A percentile compares a stretch with the other conserved stretches of the same genome.
Evolutionary conservation across 176 grass and related monocot species (phyloP).

Genomic region (Canna indica): DNA sequence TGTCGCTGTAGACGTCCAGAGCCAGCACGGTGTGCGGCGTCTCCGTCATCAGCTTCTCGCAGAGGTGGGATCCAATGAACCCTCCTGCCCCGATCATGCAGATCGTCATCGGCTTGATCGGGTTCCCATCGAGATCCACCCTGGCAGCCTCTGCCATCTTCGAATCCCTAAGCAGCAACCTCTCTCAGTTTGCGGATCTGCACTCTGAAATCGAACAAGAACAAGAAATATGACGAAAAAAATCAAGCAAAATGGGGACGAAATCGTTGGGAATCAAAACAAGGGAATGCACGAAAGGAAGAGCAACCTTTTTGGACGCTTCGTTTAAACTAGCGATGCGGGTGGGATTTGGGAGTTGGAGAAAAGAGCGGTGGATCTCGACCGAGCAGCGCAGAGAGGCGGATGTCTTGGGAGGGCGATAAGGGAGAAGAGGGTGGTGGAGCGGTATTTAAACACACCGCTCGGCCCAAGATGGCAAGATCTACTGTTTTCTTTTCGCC

Average conservation of each 20-base stretch:
- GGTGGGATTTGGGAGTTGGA: background rate
- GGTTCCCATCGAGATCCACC: slow-evolving; percentile 80
- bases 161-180: background rate
- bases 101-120: slow-evolving; percentile 57
- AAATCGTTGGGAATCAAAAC: background rate
- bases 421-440: background rate
- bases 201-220: background rate
- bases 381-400: background rate
- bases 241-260: background rate
- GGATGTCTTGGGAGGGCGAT: background rate
- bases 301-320: background rate
- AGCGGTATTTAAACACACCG: background rate
- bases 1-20: slow-evolving; percentile 96
- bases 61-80: slow-evolving; percentile 96
- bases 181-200: background rate
- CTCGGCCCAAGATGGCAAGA: background rate
- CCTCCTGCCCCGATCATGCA: slow-evolving; percentile 92
- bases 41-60: slow-evolving; percentile 96
- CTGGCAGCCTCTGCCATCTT: slow-evolving; percentile 18
- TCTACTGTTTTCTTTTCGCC: too few species aligned
- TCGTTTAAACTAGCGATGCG: background rate
- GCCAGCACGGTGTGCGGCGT: slow-evolving; percentile 56
- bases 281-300: background rate
- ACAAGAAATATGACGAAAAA: background rate
- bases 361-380: background rate